A percentile compares a stretch with the other conserved stretches of the same genome.
These are phyloP conservation scores for Collybia mongolica DNA, from an alignment of 768 basidiomycete genomes.

Conservation along the genomic window DNA sequence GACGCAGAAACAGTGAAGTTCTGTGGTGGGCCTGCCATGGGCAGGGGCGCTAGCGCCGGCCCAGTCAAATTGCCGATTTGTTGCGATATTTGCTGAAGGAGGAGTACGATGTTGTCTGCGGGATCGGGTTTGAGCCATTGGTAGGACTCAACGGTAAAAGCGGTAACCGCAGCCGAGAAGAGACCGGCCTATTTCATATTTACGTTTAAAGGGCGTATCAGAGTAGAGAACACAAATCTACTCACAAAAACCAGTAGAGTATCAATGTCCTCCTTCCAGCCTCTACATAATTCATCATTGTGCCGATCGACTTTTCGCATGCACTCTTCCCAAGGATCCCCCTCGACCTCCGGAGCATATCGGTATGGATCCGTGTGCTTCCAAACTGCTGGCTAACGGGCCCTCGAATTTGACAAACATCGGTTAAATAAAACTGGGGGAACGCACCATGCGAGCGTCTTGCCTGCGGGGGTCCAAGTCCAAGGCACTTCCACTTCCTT, in stretches of 20 bases:
- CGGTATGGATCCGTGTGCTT: too few relatives aligned
- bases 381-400: too few relatives aligned
- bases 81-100: slow-evolving; percentile 8
- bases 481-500: too few relatives aligned
- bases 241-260: neutral
- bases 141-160: slow-evolving; percentile 19
- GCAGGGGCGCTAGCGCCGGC: neutral
- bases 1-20: neutral
- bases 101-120: neutral
- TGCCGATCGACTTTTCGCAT: neutral
- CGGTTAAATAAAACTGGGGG: too few relatives aligned
- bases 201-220: neutral
- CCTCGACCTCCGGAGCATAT: neutral
- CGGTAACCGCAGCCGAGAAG: slow-evolving; percentile 17
- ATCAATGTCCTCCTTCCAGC: neutral
- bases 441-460: too few relatives aligned
- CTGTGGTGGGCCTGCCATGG: neutral
- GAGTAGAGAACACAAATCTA: neutral
- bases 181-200: slow-evolving; percentile 13
- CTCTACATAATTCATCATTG: neutral
- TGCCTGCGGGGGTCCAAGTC: too few relatives aligned
- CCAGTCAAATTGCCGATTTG: neutral
- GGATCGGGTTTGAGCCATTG: slow-evolving; percentile 10
- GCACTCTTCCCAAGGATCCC: neutral
- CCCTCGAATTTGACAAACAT: too few relatives aligned